Evolutionary conservation across 441 rosid genomes (phyloP).

Genomic region (Pelargonium myrrhifolium): DNA sequence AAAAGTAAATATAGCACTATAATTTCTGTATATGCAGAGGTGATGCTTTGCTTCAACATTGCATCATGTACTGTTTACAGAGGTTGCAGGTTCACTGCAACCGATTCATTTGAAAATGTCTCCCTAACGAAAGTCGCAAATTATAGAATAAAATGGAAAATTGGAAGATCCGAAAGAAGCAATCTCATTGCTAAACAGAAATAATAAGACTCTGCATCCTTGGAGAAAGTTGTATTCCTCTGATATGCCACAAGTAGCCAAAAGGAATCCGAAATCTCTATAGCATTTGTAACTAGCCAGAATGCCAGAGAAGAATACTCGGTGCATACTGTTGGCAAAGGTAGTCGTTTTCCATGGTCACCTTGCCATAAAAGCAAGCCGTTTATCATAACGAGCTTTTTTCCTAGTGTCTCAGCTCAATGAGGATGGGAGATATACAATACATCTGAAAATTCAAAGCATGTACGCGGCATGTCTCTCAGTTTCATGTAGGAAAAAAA

Average conservation of each 20-base stretch:
- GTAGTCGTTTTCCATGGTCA: background rate
- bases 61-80: background rate
- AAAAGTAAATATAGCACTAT: background rate
- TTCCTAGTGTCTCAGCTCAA: background rate
- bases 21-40: slow-evolving; percentile 1
- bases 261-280: background rate
- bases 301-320: background rate
- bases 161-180: background rate
- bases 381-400: background rate
- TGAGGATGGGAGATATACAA: background rate
- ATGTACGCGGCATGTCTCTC: background rate
- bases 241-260: background rate
- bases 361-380: background rate
- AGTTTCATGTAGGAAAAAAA: background rate
- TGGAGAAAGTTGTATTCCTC: background rate
- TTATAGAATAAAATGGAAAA: background rate
- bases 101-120: background rate
- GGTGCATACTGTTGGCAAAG: no score
- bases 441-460: background rate
- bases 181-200: background rate
- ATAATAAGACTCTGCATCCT: background rate
- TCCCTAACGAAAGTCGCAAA: background rate
- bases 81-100: background rate
- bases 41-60: background rate
- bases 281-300: background rate